Evolutionary conservation across 192 early-diverging fungal genomes (phyloP).

Genomic region (Cetraspora pellucida): DNA sequence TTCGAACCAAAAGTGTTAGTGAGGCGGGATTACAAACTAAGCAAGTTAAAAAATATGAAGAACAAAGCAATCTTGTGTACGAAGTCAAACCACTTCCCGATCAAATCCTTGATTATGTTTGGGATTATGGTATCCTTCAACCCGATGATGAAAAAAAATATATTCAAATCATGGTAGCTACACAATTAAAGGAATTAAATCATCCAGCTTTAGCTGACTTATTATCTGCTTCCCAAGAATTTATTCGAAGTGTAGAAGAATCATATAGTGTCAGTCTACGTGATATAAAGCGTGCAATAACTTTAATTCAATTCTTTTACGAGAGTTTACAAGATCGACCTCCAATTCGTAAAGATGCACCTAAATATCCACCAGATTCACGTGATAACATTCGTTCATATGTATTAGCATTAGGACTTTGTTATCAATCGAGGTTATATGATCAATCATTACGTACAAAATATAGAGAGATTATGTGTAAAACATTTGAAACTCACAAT

Average conservation of each 20-base stretch:
- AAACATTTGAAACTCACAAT: not conserved
- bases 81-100: not conserved
- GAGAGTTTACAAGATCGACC: not conserved
- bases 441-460: not conserved
- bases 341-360: not conserved
- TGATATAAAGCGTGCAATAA: not conserved
- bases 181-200: not conserved
- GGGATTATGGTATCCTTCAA: conserved; percentile 13
- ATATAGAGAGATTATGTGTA: not conserved
- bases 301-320: not conserved
- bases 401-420: not conserved
- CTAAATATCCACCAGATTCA: not conserved
- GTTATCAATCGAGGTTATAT: not conserved
- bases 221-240: not conserved
- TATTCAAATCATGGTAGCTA: not conserved
- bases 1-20: not conserved
- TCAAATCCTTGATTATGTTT: not conserved
- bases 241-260: not conserved
- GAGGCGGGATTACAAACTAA: not conserved
- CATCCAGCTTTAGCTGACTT: not conserved
- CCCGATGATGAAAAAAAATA: not conserved
- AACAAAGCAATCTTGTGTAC: conserved; percentile 19
- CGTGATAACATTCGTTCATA: not conserved
- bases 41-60: conserved; percentile 12
- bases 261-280: not conserved